Percentiles rank a stretch among this genome's conserved stretches.
Evolutionary conservation across 345 rosid genomes (phyloP).

Genomic region (Melastoma malabathricum): DNA sequence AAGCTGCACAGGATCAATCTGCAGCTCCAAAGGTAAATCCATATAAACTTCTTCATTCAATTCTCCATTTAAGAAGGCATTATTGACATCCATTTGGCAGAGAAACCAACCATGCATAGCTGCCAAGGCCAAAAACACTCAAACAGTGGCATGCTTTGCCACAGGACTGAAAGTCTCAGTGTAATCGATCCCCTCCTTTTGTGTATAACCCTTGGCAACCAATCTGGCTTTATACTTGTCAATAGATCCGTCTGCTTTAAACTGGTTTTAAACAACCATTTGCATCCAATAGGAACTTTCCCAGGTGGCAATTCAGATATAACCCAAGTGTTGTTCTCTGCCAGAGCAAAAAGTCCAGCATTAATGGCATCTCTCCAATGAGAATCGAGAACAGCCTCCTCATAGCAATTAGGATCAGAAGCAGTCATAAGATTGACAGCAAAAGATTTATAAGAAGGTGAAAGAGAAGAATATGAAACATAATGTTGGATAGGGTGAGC

Average conservation of each 20-base stretch:
- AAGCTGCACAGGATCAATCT: too few relatives aligned
- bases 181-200: neutral
- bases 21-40: neutral
- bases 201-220: neutral
- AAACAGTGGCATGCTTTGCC: neutral
- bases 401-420: too few relatives aligned
- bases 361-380: neutral
- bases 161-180: neutral
- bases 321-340: neutral
- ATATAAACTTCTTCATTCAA: neutral
- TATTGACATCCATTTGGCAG: neutral
- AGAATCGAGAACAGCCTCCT: too few relatives aligned
- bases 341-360: neutral
- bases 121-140: neutral
- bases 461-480: too few relatives aligned
- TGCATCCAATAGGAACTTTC: neutral
- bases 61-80: neutral
- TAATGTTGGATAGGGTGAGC: too few relatives aligned
- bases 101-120: neutral
- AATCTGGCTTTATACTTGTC: neutral
- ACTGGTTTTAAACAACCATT: conserved; percentile 1
- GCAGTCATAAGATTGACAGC: too few relatives aligned
- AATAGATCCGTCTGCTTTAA: neutral
- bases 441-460: too few relatives aligned
- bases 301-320: neutral